Evolutionary conservation across 495 filamentous ascomycete species (phyloP).

Genomic region (Trypethelium eluteriae): DNA sequence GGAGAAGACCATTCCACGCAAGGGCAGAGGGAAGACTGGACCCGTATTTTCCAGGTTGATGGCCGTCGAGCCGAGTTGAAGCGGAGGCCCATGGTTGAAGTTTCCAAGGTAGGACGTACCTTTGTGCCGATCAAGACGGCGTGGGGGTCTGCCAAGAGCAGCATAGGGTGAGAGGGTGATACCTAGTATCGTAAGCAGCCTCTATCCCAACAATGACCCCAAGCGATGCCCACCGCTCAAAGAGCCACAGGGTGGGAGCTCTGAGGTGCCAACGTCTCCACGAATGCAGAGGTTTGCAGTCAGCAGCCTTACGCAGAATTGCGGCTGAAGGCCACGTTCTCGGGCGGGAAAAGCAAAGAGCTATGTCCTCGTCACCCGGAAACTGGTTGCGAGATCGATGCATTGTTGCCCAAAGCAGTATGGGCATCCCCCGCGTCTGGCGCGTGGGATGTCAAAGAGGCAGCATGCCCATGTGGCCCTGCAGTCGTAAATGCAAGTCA

Average conservation of each 20-base stretch:
- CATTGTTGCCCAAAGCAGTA: background rate
- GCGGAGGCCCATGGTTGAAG: background rate
- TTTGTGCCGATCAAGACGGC: slow-evolving; percentile 4
- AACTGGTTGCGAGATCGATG: too few species aligned
- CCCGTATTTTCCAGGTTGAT: background rate
- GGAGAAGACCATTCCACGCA: background rate
- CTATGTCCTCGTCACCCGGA: background rate
- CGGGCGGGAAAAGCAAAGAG: slow-evolving; percentile 3
- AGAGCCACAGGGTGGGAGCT: too few species aligned
- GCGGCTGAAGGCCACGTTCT: slow-evolving; percentile 12
- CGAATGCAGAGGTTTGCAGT: too few species aligned
- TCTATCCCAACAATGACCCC: too few species aligned
- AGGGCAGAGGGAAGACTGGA: background rate
- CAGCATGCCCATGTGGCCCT: background rate
- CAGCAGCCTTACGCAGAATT: background rate
- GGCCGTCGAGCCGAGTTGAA: background rate
- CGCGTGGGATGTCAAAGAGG: background rate
- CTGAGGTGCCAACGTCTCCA: too few species aligned
- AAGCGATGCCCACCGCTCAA: too few species aligned
- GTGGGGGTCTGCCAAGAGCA: background rate
- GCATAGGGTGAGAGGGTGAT: too few species aligned
- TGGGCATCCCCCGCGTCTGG: background rate
- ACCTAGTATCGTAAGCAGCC: too few species aligned
- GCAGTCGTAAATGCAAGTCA: background rate
- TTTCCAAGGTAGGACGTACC: background rate